Base-by-base conservation (phyloP, 805 yeast species). In the Nadsonia fulvescens region DNA sequence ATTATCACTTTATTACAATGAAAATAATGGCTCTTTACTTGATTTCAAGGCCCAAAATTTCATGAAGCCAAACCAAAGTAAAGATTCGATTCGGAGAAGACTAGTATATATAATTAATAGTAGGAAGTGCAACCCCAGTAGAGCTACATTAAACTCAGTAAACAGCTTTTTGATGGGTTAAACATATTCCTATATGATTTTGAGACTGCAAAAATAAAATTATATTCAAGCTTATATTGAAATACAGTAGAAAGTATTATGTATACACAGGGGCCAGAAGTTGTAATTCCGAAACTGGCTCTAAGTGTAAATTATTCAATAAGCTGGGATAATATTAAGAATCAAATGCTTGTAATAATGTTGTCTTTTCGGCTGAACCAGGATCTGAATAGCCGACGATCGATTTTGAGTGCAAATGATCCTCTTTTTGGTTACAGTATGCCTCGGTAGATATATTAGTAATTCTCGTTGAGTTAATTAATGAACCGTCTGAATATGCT, bases 131-230 rank as follows among this genome's bases (percentile, higher is more conserved):
- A 75, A 78, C 32, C 92, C 93, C 0, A 70, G 82, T 29, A 54
- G 93, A 25, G 70, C 78, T 7, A 74, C 91, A 0, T 51, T 78
- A 20, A 82, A 73, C 37, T 63, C 83, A 15, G 67, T 76, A 2
- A 74, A 78, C 34, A 47, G 68, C 2, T 65, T 35, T 32, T 36
- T 73, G 15, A 63, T 73, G 69, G 61, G 50, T 14, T 43, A 22
- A 36, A 18, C 8, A 24, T 17, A 8, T n/a, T 17, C 19, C 11
- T 13, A 23, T n/a, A 13, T 23, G 6, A 8, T 21, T 28, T 34
- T 2, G 24, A 39, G 0, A 42, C 42, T 10, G 10, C 33, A 3
- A n/a, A n/a, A n/a, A n/a, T n/a, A n/a, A n/a, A n/a, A n/a, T 39
- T 32, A 23, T 26, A 39, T 7, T 26, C 43, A 17, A 14, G 32